phyloP scores from a whole-genome alignment of 139 green algal genomes.

The Coelastrella sp. region DNA sequence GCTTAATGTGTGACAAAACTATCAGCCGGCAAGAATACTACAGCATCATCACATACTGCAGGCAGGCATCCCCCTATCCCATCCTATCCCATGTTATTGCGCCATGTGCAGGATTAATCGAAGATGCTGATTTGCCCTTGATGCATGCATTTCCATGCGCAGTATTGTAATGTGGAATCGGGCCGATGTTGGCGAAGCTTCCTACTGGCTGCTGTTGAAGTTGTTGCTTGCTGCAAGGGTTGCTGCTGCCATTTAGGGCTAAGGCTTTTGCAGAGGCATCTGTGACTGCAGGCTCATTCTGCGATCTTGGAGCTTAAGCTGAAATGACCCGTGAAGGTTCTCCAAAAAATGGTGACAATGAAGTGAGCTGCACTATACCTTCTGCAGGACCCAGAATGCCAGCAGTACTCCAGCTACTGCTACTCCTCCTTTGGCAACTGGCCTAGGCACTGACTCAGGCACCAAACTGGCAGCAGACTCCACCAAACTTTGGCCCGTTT shows the following conservation, averaged over 20 bases:
- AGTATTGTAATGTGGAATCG: too few species aligned
- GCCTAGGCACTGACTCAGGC: slow-evolving; percentile 51
- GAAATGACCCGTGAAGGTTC: background rate
- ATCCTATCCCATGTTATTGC: too few species aligned
- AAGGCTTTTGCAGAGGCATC: background rate
- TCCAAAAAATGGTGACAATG: too few species aligned
- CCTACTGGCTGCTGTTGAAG: too few species aligned
- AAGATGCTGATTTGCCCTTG: too few species aligned
- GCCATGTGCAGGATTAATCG: too few species aligned
- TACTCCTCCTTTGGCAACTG: slow-evolving; percentile 54
- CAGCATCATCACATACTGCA: too few species aligned
- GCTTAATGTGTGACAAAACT: background rate
- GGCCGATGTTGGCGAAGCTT: too few species aligned
- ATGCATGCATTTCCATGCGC: too few species aligned
- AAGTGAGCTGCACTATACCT: slow-evolving; percentile 30
- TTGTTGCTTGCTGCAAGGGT: too few species aligned
- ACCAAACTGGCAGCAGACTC: slow-evolving; percentile 58
- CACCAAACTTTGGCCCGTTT: slow-evolving; percentile 39
- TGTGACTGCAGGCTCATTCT: background rate
- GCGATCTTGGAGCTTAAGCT: background rate
- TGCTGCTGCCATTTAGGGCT: background rate
- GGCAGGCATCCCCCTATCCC: too few species aligned
- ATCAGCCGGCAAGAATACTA: background rate
- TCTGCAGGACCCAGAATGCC: slow-evolving; percentile 55
- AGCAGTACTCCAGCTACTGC: slow-evolving; percentile 44